These are phyloP conservation scores for Blastobotrys ciferrii DNA, from an alignment of 1,139 yeast species.

Conservation along the genomic window DNA sequence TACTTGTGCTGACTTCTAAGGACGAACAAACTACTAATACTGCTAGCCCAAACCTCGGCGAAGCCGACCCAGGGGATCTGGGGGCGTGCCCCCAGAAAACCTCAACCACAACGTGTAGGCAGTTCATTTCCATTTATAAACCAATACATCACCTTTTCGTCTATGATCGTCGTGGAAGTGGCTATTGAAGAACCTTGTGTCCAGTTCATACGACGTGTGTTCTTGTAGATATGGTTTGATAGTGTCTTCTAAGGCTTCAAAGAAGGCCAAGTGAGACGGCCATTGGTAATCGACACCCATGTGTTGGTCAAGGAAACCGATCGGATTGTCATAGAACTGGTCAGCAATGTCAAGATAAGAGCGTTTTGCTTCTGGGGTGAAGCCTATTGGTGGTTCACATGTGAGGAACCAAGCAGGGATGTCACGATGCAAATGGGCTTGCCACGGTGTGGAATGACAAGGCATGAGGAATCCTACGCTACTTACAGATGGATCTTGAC, in stretches of 20 bases:
- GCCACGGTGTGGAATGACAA: slow-evolving; percentile 98
- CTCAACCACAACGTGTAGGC: neutral
- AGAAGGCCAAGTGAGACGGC: slow-evolving; percentile 73
- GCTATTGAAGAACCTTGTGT: slow-evolving; percentile 66
- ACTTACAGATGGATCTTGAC: slow-evolving; percentile 42
- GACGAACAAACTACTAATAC: too few species aligned
- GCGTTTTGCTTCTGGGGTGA: slow-evolving; percentile 34
- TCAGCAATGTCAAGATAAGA: slow-evolving; percentile 85
- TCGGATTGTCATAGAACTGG: slow-evolving; percentile 67
- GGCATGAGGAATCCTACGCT: slow-evolving; percentile 85
- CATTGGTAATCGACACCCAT: slow-evolving; percentile 47
- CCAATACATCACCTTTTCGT: slow-evolving; percentile 72
- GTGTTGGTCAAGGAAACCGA: slow-evolving; percentile 44
- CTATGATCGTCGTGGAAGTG: slow-evolving; percentile 85
- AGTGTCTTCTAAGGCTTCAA: slow-evolving; percentile 55
- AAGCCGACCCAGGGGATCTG: too few species aligned
- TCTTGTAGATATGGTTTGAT: slow-evolving; percentile 44
- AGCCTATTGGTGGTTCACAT: slow-evolving; percentile 81
- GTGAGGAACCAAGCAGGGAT: slow-evolving; percentile 71
- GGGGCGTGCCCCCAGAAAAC: too few species aligned
- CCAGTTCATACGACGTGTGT: slow-evolving; percentile 45
- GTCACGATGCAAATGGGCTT: slow-evolving; percentile 70
- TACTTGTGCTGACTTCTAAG: too few species aligned
- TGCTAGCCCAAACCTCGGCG: too few species aligned
- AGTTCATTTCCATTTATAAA: slow-evolving; percentile 40